These are phyloP conservation scores for Baudoinia panamericana DNA, from an alignment of 495 filamentous ascomycete species.

Conservation along the genomic window DNA sequence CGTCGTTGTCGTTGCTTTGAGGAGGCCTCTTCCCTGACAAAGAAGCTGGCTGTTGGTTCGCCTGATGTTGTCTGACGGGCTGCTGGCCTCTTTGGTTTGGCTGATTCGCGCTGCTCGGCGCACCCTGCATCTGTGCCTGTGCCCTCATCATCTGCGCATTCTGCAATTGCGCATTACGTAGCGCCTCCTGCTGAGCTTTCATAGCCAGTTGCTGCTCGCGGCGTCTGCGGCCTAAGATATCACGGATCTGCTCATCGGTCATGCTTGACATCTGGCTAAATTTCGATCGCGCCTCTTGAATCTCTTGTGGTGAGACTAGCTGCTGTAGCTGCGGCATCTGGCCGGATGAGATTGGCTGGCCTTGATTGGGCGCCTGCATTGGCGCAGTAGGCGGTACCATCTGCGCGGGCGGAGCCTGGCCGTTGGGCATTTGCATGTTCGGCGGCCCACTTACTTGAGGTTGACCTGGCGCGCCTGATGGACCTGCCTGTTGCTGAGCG, in stretches of 20 bases:
- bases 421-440: constrained; percentile 13
- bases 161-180: constrained; percentile 26
- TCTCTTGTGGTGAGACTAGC: too few species aligned
- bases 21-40: constrained; percentile 29
- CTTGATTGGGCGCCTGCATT: constrained; percentile 14
- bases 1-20: constrained; percentile 38
- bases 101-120: constrained; percentile 18
- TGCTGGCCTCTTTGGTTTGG: constrained; percentile 13
- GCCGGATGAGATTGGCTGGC: too few species aligned
- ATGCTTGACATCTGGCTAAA: constrained; percentile 30
- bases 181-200: constrained; percentile 6
- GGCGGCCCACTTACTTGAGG: background rate
- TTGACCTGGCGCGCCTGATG: constrained; percentile 1
- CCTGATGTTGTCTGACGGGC: constrained; percentile 13
- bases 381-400: constrained; percentile 19
- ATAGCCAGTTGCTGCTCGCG: constrained; percentile 21
- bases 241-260: constrained; percentile 44
- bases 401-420: constrained; percentile 22
- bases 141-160: constrained; percentile 29
- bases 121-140: background rate
- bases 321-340: too few species aligned
- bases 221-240: constrained; percentile 28
- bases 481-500: too few species aligned
- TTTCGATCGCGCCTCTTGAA: too few species aligned
- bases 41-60: constrained; percentile 15